phyloP scores from a whole-genome alignment of 495 filamentous ascomycete species.

The Penicillium ucsense region DNA sequence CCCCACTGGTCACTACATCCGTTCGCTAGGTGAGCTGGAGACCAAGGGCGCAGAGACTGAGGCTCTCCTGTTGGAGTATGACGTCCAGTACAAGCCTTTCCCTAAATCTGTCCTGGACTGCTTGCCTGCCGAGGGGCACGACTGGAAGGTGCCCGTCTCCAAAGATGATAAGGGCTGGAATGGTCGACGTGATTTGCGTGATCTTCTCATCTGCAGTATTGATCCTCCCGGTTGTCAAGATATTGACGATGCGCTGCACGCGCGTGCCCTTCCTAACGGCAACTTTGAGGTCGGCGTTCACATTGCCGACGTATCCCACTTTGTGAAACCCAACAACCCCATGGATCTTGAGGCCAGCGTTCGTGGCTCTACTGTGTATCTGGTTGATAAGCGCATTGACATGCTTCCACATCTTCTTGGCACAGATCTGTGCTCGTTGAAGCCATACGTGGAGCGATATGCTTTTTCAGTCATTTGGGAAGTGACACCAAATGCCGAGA shows the following conservation, averaged over 20 bases:
- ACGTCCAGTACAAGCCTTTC: slow-evolving; percentile 96
- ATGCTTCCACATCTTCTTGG: slow-evolving; percentile 95
- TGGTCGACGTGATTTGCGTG: slow-evolving; percentile 70
- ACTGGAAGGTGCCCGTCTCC: slow-evolving; percentile 78
- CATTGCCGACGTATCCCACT: slow-evolving; percentile 96
- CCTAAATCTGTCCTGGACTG: slow-evolving; percentile 92
- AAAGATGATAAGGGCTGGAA: slow-evolving; percentile 76
- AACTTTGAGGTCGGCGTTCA: slow-evolving; percentile 98
- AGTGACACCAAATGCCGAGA: slow-evolving; percentile 71
- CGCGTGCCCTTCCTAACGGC: slow-evolving; percentile 73
- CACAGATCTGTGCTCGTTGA: slow-evolving; percentile 92
- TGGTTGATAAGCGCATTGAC: slow-evolving; percentile 98
- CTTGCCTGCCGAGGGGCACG: slow-evolving; percentile 81
- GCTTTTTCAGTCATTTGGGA: slow-evolving; percentile 97
- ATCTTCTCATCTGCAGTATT: slow-evolving; percentile 89
- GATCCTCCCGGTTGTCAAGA: slow-evolving; percentile 94
- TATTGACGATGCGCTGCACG: slow-evolving; percentile 95
- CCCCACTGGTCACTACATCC: slow-evolving; percentile 86
- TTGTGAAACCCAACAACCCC: slow-evolving; percentile 91
- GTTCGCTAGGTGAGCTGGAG: slow-evolving; percentile 86
- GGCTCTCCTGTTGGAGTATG: slow-evolving; percentile 85
- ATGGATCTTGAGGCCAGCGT: slow-evolving; percentile 94
- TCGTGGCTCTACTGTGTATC: slow-evolving; percentile 91
- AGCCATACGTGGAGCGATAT: slow-evolving; percentile 94
- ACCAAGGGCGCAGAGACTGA: slow-evolving; percentile 95